Percentiles rank a stretch among this genome's conserved stretches.
phyloP scores from a whole-genome alignment of 2,329 filamentous ascomycete genomes.

The Arthroderma sp. region DNA sequence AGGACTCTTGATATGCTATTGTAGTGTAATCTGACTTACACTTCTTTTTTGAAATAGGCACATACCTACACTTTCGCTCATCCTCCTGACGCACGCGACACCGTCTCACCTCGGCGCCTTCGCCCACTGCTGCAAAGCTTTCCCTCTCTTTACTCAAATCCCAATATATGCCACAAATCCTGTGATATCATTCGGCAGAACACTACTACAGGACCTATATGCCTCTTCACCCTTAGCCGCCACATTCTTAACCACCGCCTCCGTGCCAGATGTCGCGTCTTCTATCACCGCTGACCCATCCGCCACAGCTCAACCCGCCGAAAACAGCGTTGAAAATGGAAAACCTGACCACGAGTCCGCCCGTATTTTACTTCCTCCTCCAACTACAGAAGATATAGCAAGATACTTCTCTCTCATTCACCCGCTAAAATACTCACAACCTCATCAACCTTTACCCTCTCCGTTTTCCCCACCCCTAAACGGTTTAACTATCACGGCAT shows the following conservation, averaged over 20 bases:
- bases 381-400: constrained; percentile 77
- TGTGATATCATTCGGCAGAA: constrained; percentile 84
- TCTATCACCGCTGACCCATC: constrained; percentile 17
- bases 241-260: constrained; percentile 61
- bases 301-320: constrained; percentile 18
- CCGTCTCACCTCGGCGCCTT: constrained; percentile 83
- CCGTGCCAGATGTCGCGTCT: constrained; percentile 43
- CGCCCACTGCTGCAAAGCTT: constrained; percentile 92
- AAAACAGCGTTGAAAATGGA: constrained; percentile 7
- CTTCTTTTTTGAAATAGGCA: constrained; percentile 44
- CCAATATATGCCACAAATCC: constrained; percentile 90
- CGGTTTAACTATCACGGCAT: constrained; percentile 86
- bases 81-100: constrained; percentile 90
- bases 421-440: constrained; percentile 90
- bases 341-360: constrained; percentile 15
- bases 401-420: constrained; percentile 84
- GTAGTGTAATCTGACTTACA: not conserved
- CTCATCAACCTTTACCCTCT: constrained; percentile 76
- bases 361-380: constrained; percentile 50
- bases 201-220: constrained; percentile 83
- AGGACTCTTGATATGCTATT: no score
- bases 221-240: constrained; percentile 77
- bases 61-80: constrained; percentile 78
- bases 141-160: constrained; percentile 80
- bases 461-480: constrained; percentile 81